phyloP scores from a whole-genome alignment of 2,329 filamentous ascomycete species.

The Trichoderma arundinaceum region DNA sequence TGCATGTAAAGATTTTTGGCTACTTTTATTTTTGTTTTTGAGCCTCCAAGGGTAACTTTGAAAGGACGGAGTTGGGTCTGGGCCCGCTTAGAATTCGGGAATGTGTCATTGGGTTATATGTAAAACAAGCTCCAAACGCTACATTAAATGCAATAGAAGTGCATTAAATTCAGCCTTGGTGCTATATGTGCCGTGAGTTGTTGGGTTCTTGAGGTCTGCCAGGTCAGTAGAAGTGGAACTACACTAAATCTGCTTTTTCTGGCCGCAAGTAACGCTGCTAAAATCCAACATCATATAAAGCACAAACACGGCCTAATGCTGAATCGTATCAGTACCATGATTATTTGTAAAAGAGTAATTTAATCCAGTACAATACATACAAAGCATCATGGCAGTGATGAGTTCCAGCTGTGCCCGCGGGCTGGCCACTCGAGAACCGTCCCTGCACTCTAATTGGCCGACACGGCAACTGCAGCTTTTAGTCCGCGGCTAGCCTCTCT shows the following conservation, averaged over 20 bases:
- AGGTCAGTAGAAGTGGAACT: not conserved
- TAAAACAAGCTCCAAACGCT: slow-evolving; percentile 16
- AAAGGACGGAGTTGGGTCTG: slow-evolving; percentile 22
- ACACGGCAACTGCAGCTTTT: slow-evolving; percentile 19
- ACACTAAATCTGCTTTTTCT: not conserved
- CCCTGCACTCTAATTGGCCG: slow-evolving; percentile 16
- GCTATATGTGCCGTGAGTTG: not conserved
- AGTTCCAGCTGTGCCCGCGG: not conserved
- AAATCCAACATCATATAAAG: not conserved
- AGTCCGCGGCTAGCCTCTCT: slow-evolving; percentile 26
- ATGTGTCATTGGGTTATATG: slow-evolving; percentile 4
- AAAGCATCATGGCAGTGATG: too few relatives aligned
- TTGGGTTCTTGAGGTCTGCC: not conserved
- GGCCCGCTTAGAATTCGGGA: slow-evolving; percentile 3
- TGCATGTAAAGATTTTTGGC: not conserved
- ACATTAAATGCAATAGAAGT: not conserved
- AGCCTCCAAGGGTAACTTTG: not conserved
- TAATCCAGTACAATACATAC: too few relatives aligned
- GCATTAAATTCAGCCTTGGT: not conserved
- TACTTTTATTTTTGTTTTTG: not conserved
- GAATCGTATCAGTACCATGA: too few relatives aligned
- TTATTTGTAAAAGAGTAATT: too few relatives aligned
- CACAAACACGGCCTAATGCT: too few relatives aligned
- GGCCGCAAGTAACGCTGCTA: not conserved
- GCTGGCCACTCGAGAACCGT: not conserved